A percentile compares a stretch with the other conserved stretches of the same genome.
Evolutionary conservation across 2,329 filamentous ascomycete genomes (phyloP).

Genomic region (Cercospora zeae-maydis): DNA sequence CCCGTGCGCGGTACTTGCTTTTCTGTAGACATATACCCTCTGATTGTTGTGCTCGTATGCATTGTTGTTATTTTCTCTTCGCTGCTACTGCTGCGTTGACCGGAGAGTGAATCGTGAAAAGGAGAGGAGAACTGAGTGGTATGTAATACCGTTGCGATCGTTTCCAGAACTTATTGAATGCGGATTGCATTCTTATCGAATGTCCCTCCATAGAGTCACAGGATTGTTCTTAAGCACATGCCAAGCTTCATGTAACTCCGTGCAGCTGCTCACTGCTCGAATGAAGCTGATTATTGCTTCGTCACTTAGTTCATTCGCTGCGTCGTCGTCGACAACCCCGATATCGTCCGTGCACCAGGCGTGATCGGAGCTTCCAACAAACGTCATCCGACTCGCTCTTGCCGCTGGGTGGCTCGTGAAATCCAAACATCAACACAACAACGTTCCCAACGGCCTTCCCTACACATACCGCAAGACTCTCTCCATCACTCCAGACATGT

Average conservation of each 20-base stretch:
- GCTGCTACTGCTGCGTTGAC: background rate
- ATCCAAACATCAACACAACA: background rate
- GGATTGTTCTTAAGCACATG: background rate
- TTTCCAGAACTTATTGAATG: too few species aligned
- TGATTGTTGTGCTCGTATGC: background rate
- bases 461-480: background rate
- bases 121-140: background rate
- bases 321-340: background rate
- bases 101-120: background rate
- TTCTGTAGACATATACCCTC: conserved; percentile 9
- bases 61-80: background rate
- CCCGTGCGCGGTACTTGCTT: background rate
- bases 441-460: background rate
- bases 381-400: background rate
- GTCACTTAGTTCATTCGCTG: background rate
- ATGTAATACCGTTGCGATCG: background rate
- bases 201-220: background rate
- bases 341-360: background rate
- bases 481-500: background rate
- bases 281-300: background rate
- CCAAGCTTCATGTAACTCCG: background rate
- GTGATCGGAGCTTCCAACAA: background rate
- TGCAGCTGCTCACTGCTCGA: background rate
- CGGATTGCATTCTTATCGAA: background rate
- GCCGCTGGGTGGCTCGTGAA: background rate